phyloP scores from a whole-genome alignment of 441 rosid species.

The Erodium chrysanthum region DNA sequence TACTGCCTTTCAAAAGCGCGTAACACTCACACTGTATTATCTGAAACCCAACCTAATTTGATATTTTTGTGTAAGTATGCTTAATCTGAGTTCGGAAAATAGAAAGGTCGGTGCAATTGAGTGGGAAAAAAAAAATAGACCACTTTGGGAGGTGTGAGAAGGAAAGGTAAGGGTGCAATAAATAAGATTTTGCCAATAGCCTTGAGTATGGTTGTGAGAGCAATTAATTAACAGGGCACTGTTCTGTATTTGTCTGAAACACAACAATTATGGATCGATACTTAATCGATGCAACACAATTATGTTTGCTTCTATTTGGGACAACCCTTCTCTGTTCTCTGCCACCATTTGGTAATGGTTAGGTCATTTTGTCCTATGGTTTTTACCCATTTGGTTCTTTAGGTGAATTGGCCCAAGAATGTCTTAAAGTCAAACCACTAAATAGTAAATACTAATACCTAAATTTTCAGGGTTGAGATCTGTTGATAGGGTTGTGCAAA shows the following conservation, averaged over 20 bases:
- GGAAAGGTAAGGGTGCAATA: not conserved
- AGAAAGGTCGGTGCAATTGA: no score
- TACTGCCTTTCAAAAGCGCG: no score
- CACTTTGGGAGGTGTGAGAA: no score
- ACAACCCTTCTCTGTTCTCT: not conserved
- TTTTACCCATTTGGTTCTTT: not conserved
- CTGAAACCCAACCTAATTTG: no score
- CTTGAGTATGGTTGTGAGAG: no score
- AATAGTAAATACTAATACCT: no score
- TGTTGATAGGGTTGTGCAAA: no score
- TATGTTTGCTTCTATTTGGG: not conserved
- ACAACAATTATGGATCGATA: not conserved
- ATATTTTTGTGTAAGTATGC: no score
- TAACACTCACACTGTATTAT: no score
- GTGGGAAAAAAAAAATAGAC: no score
- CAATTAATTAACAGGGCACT: not conserved
- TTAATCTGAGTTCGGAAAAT: no score
- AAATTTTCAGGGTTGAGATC: not conserved
- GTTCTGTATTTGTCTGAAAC: not conserved
- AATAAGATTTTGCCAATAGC: not conserved
- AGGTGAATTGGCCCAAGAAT: not conserved
- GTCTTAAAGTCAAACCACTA: not conserved
- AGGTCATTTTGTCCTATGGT: not conserved
- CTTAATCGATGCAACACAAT: not conserved
- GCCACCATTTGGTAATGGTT: not conserved